Percentiles rank a stretch among this genome's conserved stretches.
phyloP scores from a whole-genome alignment of 2,329 filamentous ascomycete genomes.

The Plectosphaerella cucumerina region DNA sequence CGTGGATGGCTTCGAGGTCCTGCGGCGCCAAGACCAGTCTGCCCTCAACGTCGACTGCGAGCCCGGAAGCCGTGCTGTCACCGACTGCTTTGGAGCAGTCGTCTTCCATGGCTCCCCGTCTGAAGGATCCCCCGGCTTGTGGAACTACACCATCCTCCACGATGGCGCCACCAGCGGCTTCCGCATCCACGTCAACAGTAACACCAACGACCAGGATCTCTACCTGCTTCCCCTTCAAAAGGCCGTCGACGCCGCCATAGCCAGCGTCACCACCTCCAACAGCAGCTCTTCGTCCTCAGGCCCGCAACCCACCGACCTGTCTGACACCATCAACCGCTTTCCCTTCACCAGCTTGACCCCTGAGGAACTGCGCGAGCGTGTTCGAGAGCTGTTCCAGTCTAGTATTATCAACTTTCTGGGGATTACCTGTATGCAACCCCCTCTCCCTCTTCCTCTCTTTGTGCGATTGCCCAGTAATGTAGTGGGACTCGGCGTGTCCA shows the following conservation, averaged over 20 bases:
- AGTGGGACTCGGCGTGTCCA: too few relatives aligned
- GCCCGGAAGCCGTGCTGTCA: slow-evolving; percentile 58
- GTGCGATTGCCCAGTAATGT: too few relatives aligned
- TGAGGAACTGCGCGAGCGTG: slow-evolving; percentile 49
- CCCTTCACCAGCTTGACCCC: slow-evolving; percentile 27
- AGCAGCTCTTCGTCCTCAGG: not conserved
- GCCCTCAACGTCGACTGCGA: slow-evolving; percentile 47
- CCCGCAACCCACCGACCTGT: not conserved
- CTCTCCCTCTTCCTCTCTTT: too few relatives aligned
- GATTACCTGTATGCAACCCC: slow-evolving; percentile 50
- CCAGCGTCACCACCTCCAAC: slow-evolving; percentile 30
- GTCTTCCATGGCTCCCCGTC: slow-evolving; percentile 66
- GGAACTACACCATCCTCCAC: slow-evolving; percentile 71
- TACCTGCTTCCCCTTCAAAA: slow-evolving; percentile 66
- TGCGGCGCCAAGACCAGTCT: slow-evolving; percentile 14
- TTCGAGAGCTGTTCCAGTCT: slow-evolving; percentile 58
- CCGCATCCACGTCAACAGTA: slow-evolving; percentile 50
- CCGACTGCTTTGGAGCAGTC: slow-evolving; percentile 67
- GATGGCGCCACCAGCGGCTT: slow-evolving; percentile 51
- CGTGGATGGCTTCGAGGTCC: slow-evolving; percentile 18
- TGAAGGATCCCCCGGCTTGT: slow-evolving; percentile 38
- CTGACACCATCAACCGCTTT: slow-evolving; percentile 20
- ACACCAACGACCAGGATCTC: slow-evolving; percentile 59
- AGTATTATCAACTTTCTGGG: slow-evolving; percentile 62
- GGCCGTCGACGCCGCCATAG: slow-evolving; percentile 63